Base-by-base conservation (phyloP, 164 flowering plant genomes). In the Nymphaea thermarum region DNA sequence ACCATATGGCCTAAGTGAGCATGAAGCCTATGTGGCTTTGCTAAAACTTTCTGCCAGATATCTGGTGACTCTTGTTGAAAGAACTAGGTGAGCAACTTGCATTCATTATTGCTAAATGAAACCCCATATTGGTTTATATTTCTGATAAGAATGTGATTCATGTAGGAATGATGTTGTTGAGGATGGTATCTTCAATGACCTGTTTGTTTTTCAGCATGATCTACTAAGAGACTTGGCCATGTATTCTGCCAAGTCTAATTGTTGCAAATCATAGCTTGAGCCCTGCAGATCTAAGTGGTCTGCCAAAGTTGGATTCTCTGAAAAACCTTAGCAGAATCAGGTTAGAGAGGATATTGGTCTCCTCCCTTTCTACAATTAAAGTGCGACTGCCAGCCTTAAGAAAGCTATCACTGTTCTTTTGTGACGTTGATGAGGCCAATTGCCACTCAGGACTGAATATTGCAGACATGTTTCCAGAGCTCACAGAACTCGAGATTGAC, bases 221-320 rank as follows among this genome's bases (percentile, higher is more conserved):
- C 85, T 88, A 15, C 65, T 90, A 70, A 76, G 96, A 68, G 93
- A 90, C 68, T 82, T 90, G 14, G 94, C 94, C 43, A 76, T 90
- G 62, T 83, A 86, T 72, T 51, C 83, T 43, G 79, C 82, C 75
- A 80, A 69, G 43, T 51, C 69, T 91, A 6, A 71, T 88, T 3
- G 25, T 87, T 3, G 75, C 86, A 18, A 91, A 91, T 68, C 66
- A 83, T 60, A 71, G 82, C 67, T 57, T 72, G 57, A 44, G 76
- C 2, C 71, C 53, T 36, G 80, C 97, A 18, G 59, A 70, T 16
- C 82, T 88, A 11, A 62, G 73, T 44, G 85, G 87, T 63, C 64
- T 78, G 15, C 72, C 85, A 36, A 82, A 78, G 4, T 80, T 87
- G 47, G n/a, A 75, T 7, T 76, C 73, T 64, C 47, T 85, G 72